Evolutionary conservation across 345 rosid genomes (phyloP), one percentile per base, ranked within the genome.

Genomic region (Lepidium sativum): DNA sequence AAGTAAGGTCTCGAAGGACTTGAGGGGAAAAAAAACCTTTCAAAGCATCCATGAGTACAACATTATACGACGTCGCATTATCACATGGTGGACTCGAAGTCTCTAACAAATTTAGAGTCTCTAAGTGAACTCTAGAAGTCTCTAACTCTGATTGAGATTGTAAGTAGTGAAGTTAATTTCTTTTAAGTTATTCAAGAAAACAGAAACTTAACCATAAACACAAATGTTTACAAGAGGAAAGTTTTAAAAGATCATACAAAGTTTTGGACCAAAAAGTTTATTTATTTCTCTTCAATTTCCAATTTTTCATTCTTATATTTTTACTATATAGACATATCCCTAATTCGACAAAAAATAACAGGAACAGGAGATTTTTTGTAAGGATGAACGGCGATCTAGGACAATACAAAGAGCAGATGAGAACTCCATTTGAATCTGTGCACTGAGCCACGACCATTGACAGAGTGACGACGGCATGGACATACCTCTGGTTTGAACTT

Each of bases 401-500:
- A 58, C 27, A 68, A 69, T 45, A 69, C 12, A 52, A 21, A 32
- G 54, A 51, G 15, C 20, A 51, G n/a, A 49, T 40, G 60, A 40
- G 38, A 60, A 53, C 44, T 50, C 9, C 48, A 61, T 25, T 60
- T 52, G 1, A 41, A 43, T 42, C 62, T 20, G 35, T 55, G 11
- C 45, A 45, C 31, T 57, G 50, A 49, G 65, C 39, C 63, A 54
- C 55, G 43, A 53, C 32, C 67, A 59, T 42, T 29, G 44, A 54
- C 63, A 44, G 61, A 61, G 34, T 39, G 39, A 53, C 48, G 23
- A 35, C 17, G 2, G 9, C 71, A 67, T 16, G 32, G 23, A 37
- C 45, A 56, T 57, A 39, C 48, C 42, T 57, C 45, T 58, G 10
- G 42, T 29, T 70, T 33, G 9, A 62, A 62, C 51, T 52, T 69